Conservation (phyloP, 2,329 filamentous ascomycete species). For the Rhinocladiella mackenziei region DNA sequence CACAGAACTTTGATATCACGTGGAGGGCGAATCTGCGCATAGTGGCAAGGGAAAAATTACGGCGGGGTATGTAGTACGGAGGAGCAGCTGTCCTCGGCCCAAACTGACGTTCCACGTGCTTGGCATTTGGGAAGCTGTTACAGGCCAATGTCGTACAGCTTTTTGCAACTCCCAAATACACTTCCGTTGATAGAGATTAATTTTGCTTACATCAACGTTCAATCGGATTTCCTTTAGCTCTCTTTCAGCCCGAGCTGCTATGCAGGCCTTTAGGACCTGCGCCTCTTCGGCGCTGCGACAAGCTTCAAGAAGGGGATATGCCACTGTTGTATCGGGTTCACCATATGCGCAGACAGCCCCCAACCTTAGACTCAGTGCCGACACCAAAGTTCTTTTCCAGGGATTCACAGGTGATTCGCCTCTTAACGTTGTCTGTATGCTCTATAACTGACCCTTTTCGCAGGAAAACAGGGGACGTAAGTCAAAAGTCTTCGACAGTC, state of each 20-base stretch:
- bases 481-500: no score
- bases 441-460: constrained; percentile 38
- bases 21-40: background rate
- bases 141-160: no score
- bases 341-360: constrained; percentile 63
- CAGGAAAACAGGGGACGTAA: constrained; percentile 24
- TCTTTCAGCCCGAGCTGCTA: constrained; percentile 38
- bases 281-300: constrained; percentile 64
- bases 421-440: constrained; percentile 61
- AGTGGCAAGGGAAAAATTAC: no score
- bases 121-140: background rate
- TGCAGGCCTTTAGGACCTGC: constrained; percentile 81
- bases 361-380: constrained; percentile 87
- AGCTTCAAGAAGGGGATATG: constrained; percentile 68
- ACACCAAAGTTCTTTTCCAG: constrained; percentile 95
- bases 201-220: no score
- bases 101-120: no score
- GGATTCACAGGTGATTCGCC: constrained; percentile 64
- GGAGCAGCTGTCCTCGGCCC: background rate
- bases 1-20: constrained; percentile 12
- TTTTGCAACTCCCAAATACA: no score
- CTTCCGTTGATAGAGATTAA: no score
- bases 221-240: constrained; percentile 3
- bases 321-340: constrained; percentile 59
- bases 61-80: no score